Base-by-base conservation (phyloP, 441 rosid species). In the Adansonia grandidieri region DNA sequence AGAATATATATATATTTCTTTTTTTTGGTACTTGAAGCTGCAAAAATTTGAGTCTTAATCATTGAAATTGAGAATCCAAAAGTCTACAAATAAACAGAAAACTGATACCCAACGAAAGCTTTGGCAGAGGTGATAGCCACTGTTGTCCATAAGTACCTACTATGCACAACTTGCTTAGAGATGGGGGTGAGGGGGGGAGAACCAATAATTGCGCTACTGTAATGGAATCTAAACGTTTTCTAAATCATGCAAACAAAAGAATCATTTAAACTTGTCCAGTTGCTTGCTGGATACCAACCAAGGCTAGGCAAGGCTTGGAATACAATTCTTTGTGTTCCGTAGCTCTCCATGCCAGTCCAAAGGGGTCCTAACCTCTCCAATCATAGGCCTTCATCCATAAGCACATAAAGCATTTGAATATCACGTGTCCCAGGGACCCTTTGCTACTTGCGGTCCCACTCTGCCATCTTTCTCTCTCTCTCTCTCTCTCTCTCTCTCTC, bases 351-450 rank as follows among this genome's bases (percentile, higher is more conserved):
- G 56, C 32, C 57, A n/a, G 68, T 22, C 77, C 76, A 66, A 77
- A 78, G 54, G 84, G 89, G 93, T 80, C 93, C 93, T 91, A 82
- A 81, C 72, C 50, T 60, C 78, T 76, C 85, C 89, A 88, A 85
- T 87, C 87, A 82, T 83, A 76, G 75, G 71, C 81, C 77, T 84
- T 81, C 84, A 83, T 84, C 85, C 74, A 80, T 83, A 88, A 61
- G 65, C 65, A 61, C 65, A 24, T 61, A 44, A 74, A 37, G 81
- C 80, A 80, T 71, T 81, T 77, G 76, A 73, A 76, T 15, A 77
- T 90, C 88, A 82, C 91, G 81, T 89, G 89, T 74, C 81, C 56
- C 19, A 74, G 68, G 91, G 90, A 80, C 93, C 91, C 91, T 54
- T 5, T 22, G 78, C 42, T 22, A 50, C 74, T 80, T 40, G 77